These are phyloP conservation scores for Brachypodium distachyon DNA, from an alignment of 202 grass and related monocot genomes.

Conservation along the genomic window DNA sequence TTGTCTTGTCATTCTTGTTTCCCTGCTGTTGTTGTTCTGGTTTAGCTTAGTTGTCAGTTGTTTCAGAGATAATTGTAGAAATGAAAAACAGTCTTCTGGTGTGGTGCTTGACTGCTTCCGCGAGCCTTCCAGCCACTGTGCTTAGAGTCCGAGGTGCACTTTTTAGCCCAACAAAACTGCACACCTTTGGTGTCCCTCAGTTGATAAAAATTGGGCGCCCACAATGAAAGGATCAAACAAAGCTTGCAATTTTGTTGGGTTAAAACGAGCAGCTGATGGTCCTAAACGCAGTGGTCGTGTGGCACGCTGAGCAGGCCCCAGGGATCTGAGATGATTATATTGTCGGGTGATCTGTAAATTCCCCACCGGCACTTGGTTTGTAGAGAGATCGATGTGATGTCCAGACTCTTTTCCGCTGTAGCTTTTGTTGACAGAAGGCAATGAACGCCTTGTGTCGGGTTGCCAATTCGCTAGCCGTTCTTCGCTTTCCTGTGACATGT, in stretches of 20 bases:
- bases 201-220: not conserved
- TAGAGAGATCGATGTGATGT: conserved; percentile 13
- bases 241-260: conserved; percentile 18
- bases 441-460: conserved; percentile 9
- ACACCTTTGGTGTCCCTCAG: not conserved
- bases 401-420: not conserved
- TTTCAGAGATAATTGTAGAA: conserved; percentile 29
- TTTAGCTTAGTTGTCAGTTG: conserved; percentile 23
- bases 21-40: not conserved
- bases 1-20: conserved; percentile 4
- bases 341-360: conserved; percentile 50
- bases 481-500: not conserved
- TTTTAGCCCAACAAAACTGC: conserved; percentile 26
- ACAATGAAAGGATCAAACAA: not conserved
- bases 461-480: not conserved
- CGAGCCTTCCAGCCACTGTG: not conserved
- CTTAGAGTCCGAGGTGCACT: not conserved
- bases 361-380: conserved; percentile 22
- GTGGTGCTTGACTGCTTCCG: not conserved
- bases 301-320: conserved; percentile 1
- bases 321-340: conserved; percentile 22
- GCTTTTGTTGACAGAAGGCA: conserved; percentile 22
- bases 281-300: not conserved
- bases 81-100: conserved; percentile 8
- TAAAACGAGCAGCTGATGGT: conserved; percentile 1